These are phyloP conservation scores for Citrus sp. DNA, from an alignment of 345 rosid species.

Conservation along the genomic window DNA sequence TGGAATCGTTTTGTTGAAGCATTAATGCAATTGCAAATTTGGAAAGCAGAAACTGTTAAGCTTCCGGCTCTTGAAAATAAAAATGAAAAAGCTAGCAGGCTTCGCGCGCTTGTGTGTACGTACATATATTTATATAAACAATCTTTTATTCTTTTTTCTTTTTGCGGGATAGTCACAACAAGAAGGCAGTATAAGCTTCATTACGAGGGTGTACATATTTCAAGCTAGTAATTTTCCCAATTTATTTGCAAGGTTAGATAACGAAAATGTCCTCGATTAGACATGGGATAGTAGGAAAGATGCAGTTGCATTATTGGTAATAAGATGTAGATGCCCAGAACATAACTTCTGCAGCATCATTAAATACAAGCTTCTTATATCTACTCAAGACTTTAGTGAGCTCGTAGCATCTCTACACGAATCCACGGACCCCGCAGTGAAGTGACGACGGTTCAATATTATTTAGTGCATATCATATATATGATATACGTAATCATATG, in stretches of 20 bases:
- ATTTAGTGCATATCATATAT: not conserved
- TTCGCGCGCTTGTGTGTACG: not conserved
- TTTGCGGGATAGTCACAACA: too few species aligned
- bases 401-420: not conserved
- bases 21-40: not conserved
- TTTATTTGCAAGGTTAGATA: not conserved
- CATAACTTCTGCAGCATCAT: not conserved
- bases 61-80: not conserved
- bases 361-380: not conserved
- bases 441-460: not conserved
- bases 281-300: not conserved
- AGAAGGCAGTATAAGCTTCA: not conserved
- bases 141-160: not conserved
- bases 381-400: not conserved
- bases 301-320: constrained; percentile 5
- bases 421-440: not conserved
- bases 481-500: too few species aligned
- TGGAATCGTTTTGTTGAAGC: not conserved
- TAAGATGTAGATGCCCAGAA: not conserved
- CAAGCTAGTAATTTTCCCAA: not conserved
- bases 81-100: not conserved
- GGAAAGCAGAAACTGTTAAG: not conserved
- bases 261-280: not conserved
- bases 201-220: not conserved
- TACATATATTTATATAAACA: too few species aligned